Base-by-base conservation (phyloP, 75 land plant species). In the Sequoia sempervirens region DNA sequence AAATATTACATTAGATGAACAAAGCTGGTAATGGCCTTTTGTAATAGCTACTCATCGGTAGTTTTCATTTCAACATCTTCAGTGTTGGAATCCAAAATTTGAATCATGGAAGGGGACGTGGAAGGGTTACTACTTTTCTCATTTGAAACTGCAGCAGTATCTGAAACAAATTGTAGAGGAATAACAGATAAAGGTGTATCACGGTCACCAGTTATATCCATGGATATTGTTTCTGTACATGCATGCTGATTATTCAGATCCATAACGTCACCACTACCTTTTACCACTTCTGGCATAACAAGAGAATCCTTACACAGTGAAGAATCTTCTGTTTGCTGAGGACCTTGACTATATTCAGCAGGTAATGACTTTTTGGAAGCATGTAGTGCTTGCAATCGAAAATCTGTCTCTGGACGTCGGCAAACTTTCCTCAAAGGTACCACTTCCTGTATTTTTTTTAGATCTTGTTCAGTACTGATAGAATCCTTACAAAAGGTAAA, bases 401-500 rank as follows among this genome's bases (percentile, higher is more conserved):
- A 80, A 46, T 89, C 89, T 30, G 90, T 88, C 68, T 89, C 90
- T 52, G 90, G 90, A 69, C 90, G 84, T 41, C 90, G 86, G 47
- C 90, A 89, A 69, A 89, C 87, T 74, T 89, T 89, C 66, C 89
- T 88, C 17, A 88, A 81, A 43, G 89, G 89, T 76, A 88, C 89
- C 26, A 88, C 85, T 80, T 88, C 89, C 89, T 88, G 89, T 37
- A 82, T 34, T 18, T 43, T 30, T 32, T 53, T 23, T 11, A 78
- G 20, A 6, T 38, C 26, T 75, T 75, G 78, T 38, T 73, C 10
- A 38, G 43, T 75, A 38, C 40, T 20, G n/a, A 9, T 32, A 17
- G 40, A 32, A 75, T 75, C 66, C 66, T 61, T 37, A 37, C 43
- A 75, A 23, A 37, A 20, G 4, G 43, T 41, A 45, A 75, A 37